Conservation (phyloP, 108 stramenopile species). For the Conticribra weissflogii region DNA sequence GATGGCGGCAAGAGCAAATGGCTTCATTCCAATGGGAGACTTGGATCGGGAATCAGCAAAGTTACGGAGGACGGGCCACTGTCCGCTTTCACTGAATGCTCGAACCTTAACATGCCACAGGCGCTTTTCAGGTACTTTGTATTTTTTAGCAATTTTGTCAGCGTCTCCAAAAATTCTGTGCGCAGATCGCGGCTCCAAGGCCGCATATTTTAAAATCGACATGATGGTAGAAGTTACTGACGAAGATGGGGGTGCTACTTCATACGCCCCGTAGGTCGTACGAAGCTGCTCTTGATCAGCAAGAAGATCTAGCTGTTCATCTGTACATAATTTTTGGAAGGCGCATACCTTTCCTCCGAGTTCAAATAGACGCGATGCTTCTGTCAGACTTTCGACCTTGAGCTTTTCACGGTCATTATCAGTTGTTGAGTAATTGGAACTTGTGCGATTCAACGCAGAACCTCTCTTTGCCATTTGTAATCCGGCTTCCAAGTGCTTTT, state of each 20-base stretch:
- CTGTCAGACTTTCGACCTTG: constrained; percentile 40
- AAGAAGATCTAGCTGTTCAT: constrained; percentile 76
- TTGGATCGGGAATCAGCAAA: constrained; percentile 83
- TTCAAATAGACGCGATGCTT: constrained; percentile 74
- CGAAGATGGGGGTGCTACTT: constrained; percentile 71
- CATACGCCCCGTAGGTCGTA: constrained; percentile 56
- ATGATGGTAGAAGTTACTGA: constrained; percentile 72
- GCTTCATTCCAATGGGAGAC: constrained; percentile 82
- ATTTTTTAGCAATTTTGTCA: constrained; percentile 85
- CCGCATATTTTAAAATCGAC: constrained; percentile 68
- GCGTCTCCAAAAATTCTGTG: constrained; percentile 74
- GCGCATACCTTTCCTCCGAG: constrained; percentile 74
- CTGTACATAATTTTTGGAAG: constrained; percentile 79
- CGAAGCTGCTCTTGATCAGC: constrained; percentile 78
- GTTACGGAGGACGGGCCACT: constrained; percentile 71
- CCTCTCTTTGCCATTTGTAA: constrained; percentile 62
- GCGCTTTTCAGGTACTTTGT: constrained; percentile 85
- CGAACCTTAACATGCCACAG: constrained; percentile 85
- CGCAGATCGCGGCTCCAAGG: constrained; percentile 64
- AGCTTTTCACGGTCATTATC: constrained; percentile 23
- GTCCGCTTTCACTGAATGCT: constrained; percentile 71
- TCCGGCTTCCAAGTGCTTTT: constrained; percentile 68
- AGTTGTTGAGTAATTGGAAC: constrained; percentile 42
- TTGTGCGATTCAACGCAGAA: constrained; percentile 37
- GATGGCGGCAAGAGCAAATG: constrained; percentile 86